Percentiles rank a stretch among this genome's conserved stretches.
phyloP scores from a whole-genome alignment of 2,329 filamentous ascomycete species.

The Dothideomycetes sp. region DNA sequence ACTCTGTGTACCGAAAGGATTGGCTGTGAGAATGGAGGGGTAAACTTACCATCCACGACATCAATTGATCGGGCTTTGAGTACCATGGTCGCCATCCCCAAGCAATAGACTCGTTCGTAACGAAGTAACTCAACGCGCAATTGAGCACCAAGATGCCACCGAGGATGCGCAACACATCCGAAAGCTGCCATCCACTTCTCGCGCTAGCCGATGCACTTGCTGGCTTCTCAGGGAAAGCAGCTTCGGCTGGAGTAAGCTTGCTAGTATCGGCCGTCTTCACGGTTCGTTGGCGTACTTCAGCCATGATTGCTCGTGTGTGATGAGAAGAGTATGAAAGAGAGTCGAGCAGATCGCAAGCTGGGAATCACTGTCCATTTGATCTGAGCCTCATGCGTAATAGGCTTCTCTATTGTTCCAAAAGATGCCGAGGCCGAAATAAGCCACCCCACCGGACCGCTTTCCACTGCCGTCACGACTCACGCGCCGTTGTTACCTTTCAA shows the following conservation, averaged over 20 bases:
- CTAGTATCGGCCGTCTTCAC: not conserved
- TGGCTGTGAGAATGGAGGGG: not conserved
- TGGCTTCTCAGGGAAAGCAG: not conserved
- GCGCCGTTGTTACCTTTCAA: too few relatives aligned
- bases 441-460: too few relatives aligned
- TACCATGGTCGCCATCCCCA: slow-evolving; percentile 62
- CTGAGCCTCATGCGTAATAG: too few relatives aligned
- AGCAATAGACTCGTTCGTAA: slow-evolving; percentile 44
- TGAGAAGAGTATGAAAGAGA: not conserved
- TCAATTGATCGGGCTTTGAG: slow-evolving; percentile 49
- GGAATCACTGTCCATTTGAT: too few relatives aligned
- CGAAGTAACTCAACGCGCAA: slow-evolving; percentile 29
- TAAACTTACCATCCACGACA: slow-evolving; percentile 49
- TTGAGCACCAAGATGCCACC: slow-evolving; percentile 28
- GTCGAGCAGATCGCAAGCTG: too few relatives aligned
- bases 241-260: not conserved
- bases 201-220: not conserved
- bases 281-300: slow-evolving; percentile 7
- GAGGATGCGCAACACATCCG: slow-evolving; percentile 27
- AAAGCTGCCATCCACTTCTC: slow-evolving; percentile 16
- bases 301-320: not conserved
- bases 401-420: too few relatives aligned
- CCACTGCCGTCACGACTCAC: too few relatives aligned
- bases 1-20: not conserved
- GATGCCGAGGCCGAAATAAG: too few relatives aligned